Evolutionary conservation across 164 flowering plant genomes (phyloP).

Genomic region (Vitis rotundifolia): DNA sequence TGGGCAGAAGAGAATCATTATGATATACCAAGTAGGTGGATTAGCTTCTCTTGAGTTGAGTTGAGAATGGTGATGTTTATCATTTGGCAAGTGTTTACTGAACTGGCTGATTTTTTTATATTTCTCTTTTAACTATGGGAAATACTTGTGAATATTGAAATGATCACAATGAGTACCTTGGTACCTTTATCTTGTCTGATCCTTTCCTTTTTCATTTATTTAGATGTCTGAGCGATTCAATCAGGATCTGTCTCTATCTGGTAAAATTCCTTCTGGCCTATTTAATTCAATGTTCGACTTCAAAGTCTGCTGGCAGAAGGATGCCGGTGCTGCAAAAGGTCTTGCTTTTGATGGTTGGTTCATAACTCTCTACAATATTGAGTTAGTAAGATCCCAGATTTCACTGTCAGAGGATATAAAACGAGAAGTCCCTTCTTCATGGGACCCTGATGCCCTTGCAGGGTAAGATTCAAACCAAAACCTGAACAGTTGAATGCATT

Average conservation of each 20-base stretch:
- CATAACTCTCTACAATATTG: slow-evolving; percentile 68
- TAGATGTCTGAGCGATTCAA: slow-evolving; percentile 94
- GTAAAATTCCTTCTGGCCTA: slow-evolving; percentile 77
- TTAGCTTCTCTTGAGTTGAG: no score
- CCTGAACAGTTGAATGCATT: background rate
- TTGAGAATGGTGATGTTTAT: no score
- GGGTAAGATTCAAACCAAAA: slow-evolving; percentile 43
- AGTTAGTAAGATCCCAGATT: slow-evolving; percentile 59
- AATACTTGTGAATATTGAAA: background rate
- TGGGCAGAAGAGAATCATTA: no score
- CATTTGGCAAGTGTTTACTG: background rate
- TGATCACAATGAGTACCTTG: background rate
- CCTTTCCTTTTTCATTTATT: slow-evolving; percentile 1
- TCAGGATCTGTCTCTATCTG: slow-evolving; percentile 60
- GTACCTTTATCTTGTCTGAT: background rate
- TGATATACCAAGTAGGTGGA: no score
- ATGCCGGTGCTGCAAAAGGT: slow-evolving; percentile 58
- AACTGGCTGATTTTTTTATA: background rate
- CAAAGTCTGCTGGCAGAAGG: slow-evolving; percentile 77
- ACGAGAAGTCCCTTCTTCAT: slow-evolving; percentile 69
- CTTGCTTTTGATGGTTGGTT: slow-evolving; percentile 90
- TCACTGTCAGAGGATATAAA: slow-evolving; percentile 56
- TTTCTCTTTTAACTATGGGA: background rate
- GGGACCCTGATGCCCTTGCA: slow-evolving; percentile 90
- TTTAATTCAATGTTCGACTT: slow-evolving; percentile 75